These are phyloP conservation scores for Tothia fuscella DNA, from an alignment of 2,329 filamentous ascomycete genomes.

Conservation along the genomic window DNA sequence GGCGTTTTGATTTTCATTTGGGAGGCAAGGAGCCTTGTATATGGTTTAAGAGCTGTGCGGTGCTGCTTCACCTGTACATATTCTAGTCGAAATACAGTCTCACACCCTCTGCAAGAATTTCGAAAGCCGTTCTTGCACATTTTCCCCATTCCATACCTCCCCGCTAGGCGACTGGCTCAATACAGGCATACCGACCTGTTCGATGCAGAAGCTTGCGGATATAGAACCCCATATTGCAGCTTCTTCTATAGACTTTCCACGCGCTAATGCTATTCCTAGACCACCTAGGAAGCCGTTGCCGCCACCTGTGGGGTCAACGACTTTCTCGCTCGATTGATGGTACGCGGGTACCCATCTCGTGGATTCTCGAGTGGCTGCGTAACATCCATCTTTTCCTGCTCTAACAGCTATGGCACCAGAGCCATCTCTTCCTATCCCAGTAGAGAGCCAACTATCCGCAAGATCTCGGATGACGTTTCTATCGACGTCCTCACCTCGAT, in stretches of 20 bases:
- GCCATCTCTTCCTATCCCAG: constrained; percentile 23
- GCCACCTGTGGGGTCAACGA: constrained; percentile 88
- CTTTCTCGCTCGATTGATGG: constrained; percentile 42
- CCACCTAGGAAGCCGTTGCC: constrained; percentile 78
- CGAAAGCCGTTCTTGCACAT: constrained; percentile 29
- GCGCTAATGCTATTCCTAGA: constrained; percentile 43
- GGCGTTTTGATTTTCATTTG: neutral
- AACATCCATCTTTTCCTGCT: constrained; percentile 60
- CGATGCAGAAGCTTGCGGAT: constrained; percentile 83
- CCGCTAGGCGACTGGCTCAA: constrained; percentile 27
- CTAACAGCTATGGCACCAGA: constrained; percentile 54
- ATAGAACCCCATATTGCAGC: constrained; percentile 70
- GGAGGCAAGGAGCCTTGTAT: constrained; percentile 18
- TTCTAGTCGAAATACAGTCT: too few species aligned
- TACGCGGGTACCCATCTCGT: constrained; percentile 66
- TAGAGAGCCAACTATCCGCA: constrained; percentile 24
- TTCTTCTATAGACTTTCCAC: constrained; percentile 50
- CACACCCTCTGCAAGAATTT: constrained; percentile 29
- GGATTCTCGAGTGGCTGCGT: constrained; percentile 29
- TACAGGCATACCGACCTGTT: constrained; percentile 76
- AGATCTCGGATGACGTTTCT: constrained; percentile 29
- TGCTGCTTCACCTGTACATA: constrained; percentile 20
- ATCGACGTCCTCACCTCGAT: constrained; percentile 24
- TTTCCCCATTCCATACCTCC: constrained; percentile 38
- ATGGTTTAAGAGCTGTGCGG: too few species aligned